Base-by-base conservation (phyloP, 202 grass and related monocot species). In the Hordeum pubiflorum region DNA sequence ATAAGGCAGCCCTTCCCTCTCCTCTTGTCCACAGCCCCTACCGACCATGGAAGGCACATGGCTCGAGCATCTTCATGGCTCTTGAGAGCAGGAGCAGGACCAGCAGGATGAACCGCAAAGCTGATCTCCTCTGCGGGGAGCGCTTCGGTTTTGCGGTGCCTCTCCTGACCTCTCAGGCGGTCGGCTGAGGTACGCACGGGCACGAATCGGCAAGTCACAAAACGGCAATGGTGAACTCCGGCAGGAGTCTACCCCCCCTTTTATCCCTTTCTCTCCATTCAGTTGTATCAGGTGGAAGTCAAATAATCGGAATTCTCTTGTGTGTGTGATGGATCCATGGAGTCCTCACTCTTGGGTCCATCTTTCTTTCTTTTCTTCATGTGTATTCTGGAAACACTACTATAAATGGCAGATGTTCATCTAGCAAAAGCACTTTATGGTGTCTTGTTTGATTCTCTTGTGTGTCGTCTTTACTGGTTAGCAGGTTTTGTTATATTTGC, bases 131-230 rank as follows among this genome's bases (percentile, higher is more conserved):
- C 58, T 61, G 78, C 33, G 48, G 74, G 76, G 75, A 83, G 56
- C 56, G 61, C 38, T 34, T 72, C 56, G 52, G 62, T 62, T 89
- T 75, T 56, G 22, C 74, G 85, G 56, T 85, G 50, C 77, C 66
- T 79, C 26, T 64, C 36, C 40, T 88, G 84, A 66, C 3, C 73
- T 81, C 74, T 48, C 14, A 80, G 85, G 82, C 61, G 58, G 70
- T 78, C 33, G 40, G 74, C 67, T 83, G 79, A 79, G 83, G 84
- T 77, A 87, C 9, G 61, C 82, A 76, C 56, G 81, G 87, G 61
- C 82, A 82, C 56, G 81, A 88, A 92, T 79, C 87, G 93, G 93
- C 93, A 95, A 92, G 90, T 92, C 93, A 92, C 90, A 81, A 57
- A 81, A 76, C 80, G 93, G 93, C 93, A 90, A 88, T 69, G 85